Base-by-base conservation (phyloP, 352 stramenopile species). In the Peronospora destructor region DNA sequence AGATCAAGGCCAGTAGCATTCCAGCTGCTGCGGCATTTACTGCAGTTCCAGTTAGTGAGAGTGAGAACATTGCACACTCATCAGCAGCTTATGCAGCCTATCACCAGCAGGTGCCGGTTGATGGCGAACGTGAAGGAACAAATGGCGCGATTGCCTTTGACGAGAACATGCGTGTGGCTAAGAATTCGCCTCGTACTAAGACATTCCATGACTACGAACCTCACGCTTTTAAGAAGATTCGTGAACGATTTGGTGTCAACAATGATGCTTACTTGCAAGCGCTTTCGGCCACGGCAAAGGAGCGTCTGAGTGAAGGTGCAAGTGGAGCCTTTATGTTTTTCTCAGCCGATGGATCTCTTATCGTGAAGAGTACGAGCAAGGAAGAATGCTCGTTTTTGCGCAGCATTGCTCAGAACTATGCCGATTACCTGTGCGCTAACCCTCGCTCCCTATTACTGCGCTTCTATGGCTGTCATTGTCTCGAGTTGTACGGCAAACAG, bases 291-390 rank as follows among this genome's bases (percentile, higher is more conserved):
- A 96, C 86, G 6, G 77, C 78, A 17, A 94, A 95, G 45, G 87
- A 95, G 39, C 84, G 84, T 19, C 42, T 96, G 44, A 89, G 76
- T 41, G 87, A 95, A 71, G 87, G 87, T 13, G 82, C 85, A 0
- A 91, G 78, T 55, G 84, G 84, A 33, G 87, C 84, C 6, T 97
- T 96, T 59, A 94, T 97, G 80, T 97, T 96, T 58, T 95, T 89
- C 51, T 94, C 83, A 5, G 77, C 74, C 23, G 85, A 96, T 59
- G 77, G 79, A 4, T 83, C 77, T 50, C 64, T 95, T 13, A 94
- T 97, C 28, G 85, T 96, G 42, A 97, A 97, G 66, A 95, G 80
- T 68, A 94, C 81, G 23, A 91, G 73, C 56, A 80, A 87, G 50
- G 73, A 92, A 46, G 88, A 97, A 64, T 87, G 75, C 17, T 77